These are phyloP conservation scores for Bertia moriformis DNA, from an alignment of 2,329 filamentous ascomycete species.

Conservation along the genomic window DNA sequence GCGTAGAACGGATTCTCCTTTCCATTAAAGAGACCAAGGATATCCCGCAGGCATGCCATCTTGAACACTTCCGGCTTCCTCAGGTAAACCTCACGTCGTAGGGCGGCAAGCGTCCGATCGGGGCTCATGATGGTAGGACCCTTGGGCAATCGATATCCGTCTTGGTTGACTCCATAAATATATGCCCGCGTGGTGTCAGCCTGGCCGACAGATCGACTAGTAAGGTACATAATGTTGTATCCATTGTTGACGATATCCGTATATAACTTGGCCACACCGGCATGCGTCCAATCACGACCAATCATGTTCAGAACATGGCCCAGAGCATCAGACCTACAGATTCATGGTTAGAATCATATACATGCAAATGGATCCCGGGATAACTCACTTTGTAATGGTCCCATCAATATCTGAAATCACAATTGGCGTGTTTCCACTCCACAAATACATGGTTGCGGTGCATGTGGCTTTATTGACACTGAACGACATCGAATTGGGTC, in stretches of 20 bases:
- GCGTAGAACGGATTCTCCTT: slow-evolving; percentile 74
- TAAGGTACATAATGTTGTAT: slow-evolving; percentile 98
- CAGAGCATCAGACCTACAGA: slow-evolving; percentile 51
- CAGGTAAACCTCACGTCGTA: slow-evolving; percentile 83
- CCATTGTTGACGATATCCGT: slow-evolving; percentile 89
- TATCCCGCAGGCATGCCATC: slow-evolving; percentile 93
- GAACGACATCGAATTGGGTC: slow-evolving; percentile 89
- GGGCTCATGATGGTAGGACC: slow-evolving; percentile 92
- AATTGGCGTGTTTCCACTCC: slow-evolving; percentile 80
- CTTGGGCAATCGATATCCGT: slow-evolving; percentile 69
- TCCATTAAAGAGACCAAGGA: slow-evolving; percentile 70
- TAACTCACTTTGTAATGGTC: slow-evolving; percentile 78
- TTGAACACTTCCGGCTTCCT: slow-evolving; percentile 98
- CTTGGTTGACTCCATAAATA: slow-evolving; percentile 76
- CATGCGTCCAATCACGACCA: slow-evolving; percentile 93
- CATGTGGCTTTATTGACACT: slow-evolving; percentile 92
- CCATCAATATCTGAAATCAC: slow-evolving; percentile 98
- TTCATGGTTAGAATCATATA: not conserved
- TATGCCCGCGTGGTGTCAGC: slow-evolving; percentile 83
- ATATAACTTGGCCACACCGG: slow-evolving; percentile 91
- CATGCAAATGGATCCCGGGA: not conserved
- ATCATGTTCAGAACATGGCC: slow-evolving; percentile 95
- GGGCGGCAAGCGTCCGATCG: slow-evolving; percentile 82
- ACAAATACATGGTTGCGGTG: slow-evolving; percentile 82
- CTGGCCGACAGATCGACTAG: slow-evolving; percentile 82